Evolutionary conservation across 352 stramenopile species (phyloP).

Genomic region (Globisporangium nunn): DNA sequence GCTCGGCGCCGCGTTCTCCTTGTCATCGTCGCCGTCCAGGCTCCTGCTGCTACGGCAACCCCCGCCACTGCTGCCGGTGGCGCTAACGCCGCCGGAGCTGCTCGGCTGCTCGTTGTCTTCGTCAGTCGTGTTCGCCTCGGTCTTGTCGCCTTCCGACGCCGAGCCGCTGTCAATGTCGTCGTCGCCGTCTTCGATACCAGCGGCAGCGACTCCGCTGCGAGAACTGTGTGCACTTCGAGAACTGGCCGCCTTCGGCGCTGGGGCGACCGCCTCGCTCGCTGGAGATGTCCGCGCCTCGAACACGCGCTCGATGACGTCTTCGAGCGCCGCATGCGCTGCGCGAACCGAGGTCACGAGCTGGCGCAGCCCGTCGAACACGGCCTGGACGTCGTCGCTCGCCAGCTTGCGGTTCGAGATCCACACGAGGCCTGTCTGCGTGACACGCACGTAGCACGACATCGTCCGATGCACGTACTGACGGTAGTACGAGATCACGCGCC

Average conservation of each 20-base stretch:
- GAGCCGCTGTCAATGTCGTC: not conserved
- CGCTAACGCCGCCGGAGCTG: conserved; percentile 3
- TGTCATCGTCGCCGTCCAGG: conserved; percentile 22
- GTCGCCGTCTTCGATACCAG: not conserved
- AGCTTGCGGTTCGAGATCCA: conserved; percentile 81
- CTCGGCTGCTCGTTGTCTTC: conserved; percentile 6
- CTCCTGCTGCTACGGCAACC: not conserved
- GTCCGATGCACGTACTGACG: conserved; percentile 17
- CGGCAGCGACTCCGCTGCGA: not conserved
- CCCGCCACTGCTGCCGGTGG: not conserved
- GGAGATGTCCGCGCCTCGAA: conserved; percentile 16
- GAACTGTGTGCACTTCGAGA: not conserved
- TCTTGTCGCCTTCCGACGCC: conserved; percentile 10
- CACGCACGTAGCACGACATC: conserved; percentile 14
- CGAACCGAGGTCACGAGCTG: conserved; percentile 42
- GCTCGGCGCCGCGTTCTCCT: conserved; percentile 24
- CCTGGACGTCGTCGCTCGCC: conserved; percentile 57
- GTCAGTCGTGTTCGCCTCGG: conserved; percentile 15
- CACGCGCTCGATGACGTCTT: conserved; percentile 25
- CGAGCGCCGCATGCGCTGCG: conserved; percentile 31
- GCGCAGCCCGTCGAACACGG: conserved; percentile 56
- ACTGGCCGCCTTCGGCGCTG: not conserved
- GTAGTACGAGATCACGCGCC: conserved; percentile 15
- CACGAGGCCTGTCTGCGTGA: conserved; percentile 70
- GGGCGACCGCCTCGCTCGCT: not conserved